Evolutionary conservation across 176 grass and related monocot species (phyloP), one percentile per base, ranked within the genome.

Genomic region (Luzula sylvatica): DNA sequence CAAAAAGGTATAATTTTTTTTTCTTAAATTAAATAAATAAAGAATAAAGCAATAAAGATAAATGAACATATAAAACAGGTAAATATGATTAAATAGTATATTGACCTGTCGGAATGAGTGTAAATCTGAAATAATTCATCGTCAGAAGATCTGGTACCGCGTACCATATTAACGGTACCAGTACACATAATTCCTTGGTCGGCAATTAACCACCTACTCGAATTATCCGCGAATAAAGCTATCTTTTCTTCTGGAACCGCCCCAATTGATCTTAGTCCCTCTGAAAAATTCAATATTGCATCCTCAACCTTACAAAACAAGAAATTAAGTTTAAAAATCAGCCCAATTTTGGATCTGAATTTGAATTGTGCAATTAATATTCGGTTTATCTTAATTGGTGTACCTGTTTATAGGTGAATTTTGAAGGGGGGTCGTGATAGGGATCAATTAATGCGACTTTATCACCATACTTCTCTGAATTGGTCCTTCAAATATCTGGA

Each of bases 111-210:
- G 53, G 90, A 96, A 67, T 96, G 84, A 46, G 63, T 73, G 25
- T 96, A 96, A 69, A 96, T 96, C 72, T 89, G 74, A 38, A 89
- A 82, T 38, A 96, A 67, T 67, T 96, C 90, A 67, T 82, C 77
- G 41, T 89, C 67, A 0, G 90, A 69, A 8, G 90, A 96, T 68
- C 71, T 70, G 28, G 84, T 86, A 53, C 90, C 90, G 55, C 90
- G 83, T 70, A 89, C 90, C 70, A 96, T 83, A 79, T 96, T 96
- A 23, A 96, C 70, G 39, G 90, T 83, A 61, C 90, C 90, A 46
- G 84, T 89, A 46, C 80, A 76, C 90, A 96, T 96, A 52, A 88
- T 86, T 50, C 90, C 90, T 89, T 96, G 90, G 75, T 96, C 90
- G 21, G 84, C 80, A 74, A 89, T 65, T 29, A 96, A 59, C 83